Evolutionary conservation across 2,329 filamentous ascomycete species (phyloP), one percentile per base, ranked within the genome.

Genomic region (Epicoccum sorghinum): DNA sequence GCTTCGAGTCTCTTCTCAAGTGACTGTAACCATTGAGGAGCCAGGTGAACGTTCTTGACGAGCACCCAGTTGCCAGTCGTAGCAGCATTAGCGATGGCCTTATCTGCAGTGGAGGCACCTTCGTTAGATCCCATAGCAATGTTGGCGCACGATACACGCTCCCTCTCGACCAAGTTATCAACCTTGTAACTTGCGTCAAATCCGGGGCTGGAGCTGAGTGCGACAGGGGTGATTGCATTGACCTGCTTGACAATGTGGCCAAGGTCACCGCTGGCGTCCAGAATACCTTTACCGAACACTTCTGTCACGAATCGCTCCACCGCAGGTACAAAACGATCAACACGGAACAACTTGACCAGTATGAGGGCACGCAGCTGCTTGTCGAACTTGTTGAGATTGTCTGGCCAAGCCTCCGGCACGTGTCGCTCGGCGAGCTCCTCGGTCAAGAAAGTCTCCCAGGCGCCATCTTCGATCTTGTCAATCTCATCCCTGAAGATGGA

Each of bases 181-280:
- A 99, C 95, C 81, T 99, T 99, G 86, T 98, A 99, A 73, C 91
- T 96, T 48, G 96, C 96, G 76, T 99, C 95, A 73, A 99, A 99
- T 33, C 95, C 95, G 56, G 93, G 92, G 68, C 89, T 97, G 5
- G 95, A 99, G 67, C 93, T 93, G 32, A 99, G 84, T 3, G 95
- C 89, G 63, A 99, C 90, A 8, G 95, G 95, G 2, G 91, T 87
- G 29, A 87, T 90, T 27, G 93, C 87, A 5, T 88, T 88, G 47
- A 96, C 91, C 75, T 96, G 89, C 46, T 87, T 84, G 52, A 96
- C 90, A 14, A 95, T 93, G 55, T 90, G 86, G 70, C 89, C 88
- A 41, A 99, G 84, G 71, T 98, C 93, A 68, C 93, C 91, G 43
- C 88, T 88, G 42, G 90, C 85, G 62, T 97, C 91, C 52, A 96